phyloP scores from a whole-genome alignment of 2,329 filamentous ascomycete genomes.

The Fusarium dlaminii region DNA sequence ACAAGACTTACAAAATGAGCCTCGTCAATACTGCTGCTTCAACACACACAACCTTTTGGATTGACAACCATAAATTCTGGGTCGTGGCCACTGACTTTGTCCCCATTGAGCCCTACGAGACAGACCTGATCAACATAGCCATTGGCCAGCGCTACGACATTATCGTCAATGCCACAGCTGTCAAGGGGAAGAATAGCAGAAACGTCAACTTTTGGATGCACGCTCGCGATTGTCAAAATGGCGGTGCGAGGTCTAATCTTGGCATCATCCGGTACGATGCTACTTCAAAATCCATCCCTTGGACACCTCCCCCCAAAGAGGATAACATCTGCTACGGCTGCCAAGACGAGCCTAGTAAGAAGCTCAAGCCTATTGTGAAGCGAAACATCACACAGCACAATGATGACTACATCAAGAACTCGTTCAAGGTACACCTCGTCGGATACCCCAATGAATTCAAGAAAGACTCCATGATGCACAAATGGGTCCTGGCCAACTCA shows the following conservation, averaged over 20 bases:
- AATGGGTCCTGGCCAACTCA: not conserved
- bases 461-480: not conserved
- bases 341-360: not conserved
- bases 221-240: not conserved
- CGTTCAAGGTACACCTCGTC: not conserved
- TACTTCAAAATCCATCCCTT: not conserved
- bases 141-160: slow-evolving; percentile 2
- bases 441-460: not conserved
- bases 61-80: not conserved
- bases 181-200: not conserved
- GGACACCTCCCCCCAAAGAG: not conserved
- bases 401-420: not conserved
- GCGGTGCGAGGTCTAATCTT: not conserved
- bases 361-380: not conserved
- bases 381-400: not conserved
- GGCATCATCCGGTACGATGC: not conserved
- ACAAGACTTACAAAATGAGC: not conserved
- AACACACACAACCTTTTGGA: not conserved
- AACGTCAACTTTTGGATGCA: not conserved
- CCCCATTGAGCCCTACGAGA: not conserved
- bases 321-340: not conserved
- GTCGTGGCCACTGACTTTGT: slow-evolving; percentile 5
- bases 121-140: not conserved
- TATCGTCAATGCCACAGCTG: not conserved
- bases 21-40: not conserved